Evolutionary conservation across 768 basidiomycete species (phyloP).

Genomic region (Cyclocybe aegerita): DNA sequence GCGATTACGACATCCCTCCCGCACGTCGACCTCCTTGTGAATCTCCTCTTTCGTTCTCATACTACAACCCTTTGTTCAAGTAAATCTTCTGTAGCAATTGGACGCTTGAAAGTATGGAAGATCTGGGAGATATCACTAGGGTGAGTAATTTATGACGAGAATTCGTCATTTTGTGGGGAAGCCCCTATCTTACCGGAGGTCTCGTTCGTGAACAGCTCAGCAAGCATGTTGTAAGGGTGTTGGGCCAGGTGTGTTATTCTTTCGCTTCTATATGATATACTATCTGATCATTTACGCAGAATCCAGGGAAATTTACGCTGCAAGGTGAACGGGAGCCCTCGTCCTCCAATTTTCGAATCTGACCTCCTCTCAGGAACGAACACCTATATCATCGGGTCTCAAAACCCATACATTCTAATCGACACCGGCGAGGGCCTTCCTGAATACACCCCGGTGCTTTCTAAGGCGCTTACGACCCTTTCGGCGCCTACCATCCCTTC

Average conservation of each 20-base stretch:
- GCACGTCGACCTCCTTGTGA: too few species aligned
- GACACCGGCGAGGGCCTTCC: slow-evolving; percentile 80
- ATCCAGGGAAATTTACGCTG: slow-evolving; percentile 86
- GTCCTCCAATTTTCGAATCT: not conserved
- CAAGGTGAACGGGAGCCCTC: slow-evolving; percentile 53
- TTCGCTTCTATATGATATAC: not conserved
- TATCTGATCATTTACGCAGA: slow-evolving; percentile 39
- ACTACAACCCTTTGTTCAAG: too few species aligned
- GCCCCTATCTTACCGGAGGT: slow-evolving; percentile 1
- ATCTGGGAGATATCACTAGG: slow-evolving; percentile 51
- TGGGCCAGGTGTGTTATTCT: slow-evolving; percentile 65
- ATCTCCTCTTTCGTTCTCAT: too few species aligned
- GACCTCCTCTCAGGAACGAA: slow-evolving; percentile 65
- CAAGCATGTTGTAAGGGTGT: slow-evolving; percentile 61
- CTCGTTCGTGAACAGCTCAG: slow-evolving; percentile 52
- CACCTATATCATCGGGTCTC: slow-evolving; percentile 77
- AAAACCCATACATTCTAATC: slow-evolving; percentile 73
- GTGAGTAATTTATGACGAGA: slow-evolving; percentile 30
- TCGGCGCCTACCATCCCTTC: slow-evolving; percentile 30
- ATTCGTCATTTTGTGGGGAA: not conserved
- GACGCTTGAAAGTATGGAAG: slow-evolving; percentile 51
- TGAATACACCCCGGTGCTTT: slow-evolving; percentile 66
- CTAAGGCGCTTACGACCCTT: slow-evolving; percentile 51
- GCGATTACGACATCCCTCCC: too few species aligned
- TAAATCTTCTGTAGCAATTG: not conserved